Base-by-base conservation (phyloP, 306 rosid species). In the Canavalia ensiformis region DNA sequence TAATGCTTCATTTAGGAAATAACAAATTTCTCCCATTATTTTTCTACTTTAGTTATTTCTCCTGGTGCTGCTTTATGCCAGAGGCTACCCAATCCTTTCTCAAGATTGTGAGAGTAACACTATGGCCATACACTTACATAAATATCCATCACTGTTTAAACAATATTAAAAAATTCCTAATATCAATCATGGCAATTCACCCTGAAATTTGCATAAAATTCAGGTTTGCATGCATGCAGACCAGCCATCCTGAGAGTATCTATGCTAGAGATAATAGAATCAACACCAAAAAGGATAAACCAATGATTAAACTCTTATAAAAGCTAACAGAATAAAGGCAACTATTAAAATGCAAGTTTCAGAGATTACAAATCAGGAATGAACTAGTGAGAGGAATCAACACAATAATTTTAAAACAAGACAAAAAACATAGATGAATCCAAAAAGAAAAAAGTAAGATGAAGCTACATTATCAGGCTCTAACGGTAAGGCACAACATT, bases 191-290 rank as follows among this genome's bases (percentile, higher is more conserved):
- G 12, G 42, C 65, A 78, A 45, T 31, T 55, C 56, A 65, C 76
- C 55, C 70, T 29, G 71, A 84, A 47, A 41, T 39, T 63, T 35
- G 65, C 25, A 47, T 76, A 54, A 74, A 58, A 51, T 68, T 63
- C 70, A 69, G 28, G 81, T 65, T 80, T 79, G 57, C 73, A 56
- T 67, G 81, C 45, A 79, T 13, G 28, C 63, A 66, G 54, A 74
- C 28, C 8, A 57, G 31, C 25, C 25, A 18, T 30, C 45, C 44
- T 34, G 54, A 42, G 74, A 60, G 55, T 29, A 71, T 72, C 56
- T 30, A 51, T 63, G 46, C 74, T 35, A 44, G 63, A 81, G 60
- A 81, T 46, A 65, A 81, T 31, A 74, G 63, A 35, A 66, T 34
- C 37, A 11, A 42, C 34, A 33, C 37, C 25, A 18, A 18, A 18